Conservation (phyloP, 768 basidiomycete genomes). For the Phanerodontia chrysosporium region DNA sequence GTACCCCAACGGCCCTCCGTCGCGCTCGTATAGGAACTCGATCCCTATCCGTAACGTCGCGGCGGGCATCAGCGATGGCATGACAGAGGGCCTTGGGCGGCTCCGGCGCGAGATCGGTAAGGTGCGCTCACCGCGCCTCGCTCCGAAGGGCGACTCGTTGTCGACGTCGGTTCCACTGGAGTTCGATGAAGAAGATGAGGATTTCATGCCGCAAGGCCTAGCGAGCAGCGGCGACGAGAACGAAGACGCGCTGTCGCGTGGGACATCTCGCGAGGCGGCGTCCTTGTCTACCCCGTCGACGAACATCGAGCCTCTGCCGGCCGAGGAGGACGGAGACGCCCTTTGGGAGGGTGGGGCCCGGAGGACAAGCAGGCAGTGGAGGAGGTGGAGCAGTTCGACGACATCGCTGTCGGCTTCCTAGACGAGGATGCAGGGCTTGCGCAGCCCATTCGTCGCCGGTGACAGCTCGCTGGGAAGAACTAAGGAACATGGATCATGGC, state of each 20-base stretch:
- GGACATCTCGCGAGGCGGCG: conserved; percentile 23
- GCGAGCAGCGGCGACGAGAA: conserved; percentile 9
- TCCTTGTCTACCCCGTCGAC: conserved; percentile 39
- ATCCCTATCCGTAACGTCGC: conserved; percentile 58
- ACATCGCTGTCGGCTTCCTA: conserved; percentile 32
- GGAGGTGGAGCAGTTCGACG: conserved; percentile 33
- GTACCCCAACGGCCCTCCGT: conserved; percentile 68
- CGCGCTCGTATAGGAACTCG: conserved; percentile 36
- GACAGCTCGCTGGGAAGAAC: neutral
- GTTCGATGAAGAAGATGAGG: conserved; percentile 70
- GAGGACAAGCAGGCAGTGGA: conserved; percentile 29
- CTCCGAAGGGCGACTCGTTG: conserved; percentile 19
- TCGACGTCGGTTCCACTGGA: conserved; percentile 40
- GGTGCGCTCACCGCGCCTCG: conserved; percentile 42
- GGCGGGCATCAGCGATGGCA: conserved; percentile 45
- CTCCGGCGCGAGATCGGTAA: conserved; percentile 53
- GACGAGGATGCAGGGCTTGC: conserved; percentile 25
- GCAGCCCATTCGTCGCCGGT: neutral
- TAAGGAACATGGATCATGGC: no score
- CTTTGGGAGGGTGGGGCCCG: conserved; percentile 28
- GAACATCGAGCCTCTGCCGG: conserved; percentile 25
- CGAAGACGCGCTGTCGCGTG: conserved; percentile 14
- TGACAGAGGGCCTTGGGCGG: conserved; percentile 58
- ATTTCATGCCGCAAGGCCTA: conserved; percentile 30
- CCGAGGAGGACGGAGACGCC: conserved; percentile 15